Percentiles rank a stretch among this genome's conserved stretches.
phyloP scores from a whole-genome alignment of 352 stramenopile species.

The Discostella stelligera region DNA sequence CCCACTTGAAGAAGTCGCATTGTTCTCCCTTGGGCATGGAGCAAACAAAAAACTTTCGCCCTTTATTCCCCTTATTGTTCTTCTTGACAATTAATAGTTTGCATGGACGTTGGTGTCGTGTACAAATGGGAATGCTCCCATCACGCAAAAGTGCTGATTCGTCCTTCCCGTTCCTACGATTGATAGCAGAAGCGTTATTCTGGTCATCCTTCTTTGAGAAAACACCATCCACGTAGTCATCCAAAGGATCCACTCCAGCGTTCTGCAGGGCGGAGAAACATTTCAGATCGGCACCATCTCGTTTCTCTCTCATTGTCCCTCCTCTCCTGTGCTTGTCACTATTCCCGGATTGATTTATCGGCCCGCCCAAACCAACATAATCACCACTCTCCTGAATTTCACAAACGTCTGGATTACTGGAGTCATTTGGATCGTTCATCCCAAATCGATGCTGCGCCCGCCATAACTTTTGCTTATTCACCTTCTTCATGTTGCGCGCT shows the following conservation, averaged over 20 bases:
- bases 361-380: neutral
- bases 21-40: constrained; percentile 85
- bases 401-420: constrained; percentile 24
- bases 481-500: constrained; percentile 59
- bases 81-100: constrained; percentile 81
- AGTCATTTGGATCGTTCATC: constrained; percentile 29
- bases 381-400: constrained; percentile 2
- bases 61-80: constrained; percentile 87
- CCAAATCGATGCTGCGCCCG: constrained; percentile 49
- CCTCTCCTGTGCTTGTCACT: neutral
- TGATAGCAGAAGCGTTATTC: neutral
- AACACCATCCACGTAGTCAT: constrained; percentile 80
- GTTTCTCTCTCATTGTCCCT: neutral
- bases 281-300: constrained; percentile 30
- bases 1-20: constrained; percentile 92
- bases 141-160: neutral
- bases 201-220: constrained; percentile 30
- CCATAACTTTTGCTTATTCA: constrained; percentile 53
- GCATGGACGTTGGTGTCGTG: constrained; percentile 64
- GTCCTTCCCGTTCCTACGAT: neutral
- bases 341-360: constrained; percentile 16
- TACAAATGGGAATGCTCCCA: constrained; percentile 45
- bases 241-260: constrained; percentile 73
- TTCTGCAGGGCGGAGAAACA: constrained; percentile 41
- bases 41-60: constrained; percentile 90